These are phyloP conservation scores for Takakia lepidozioides DNA, from an alignment of 225 moss, liverwort and hornwort species.

Conservation along the genomic window DNA sequence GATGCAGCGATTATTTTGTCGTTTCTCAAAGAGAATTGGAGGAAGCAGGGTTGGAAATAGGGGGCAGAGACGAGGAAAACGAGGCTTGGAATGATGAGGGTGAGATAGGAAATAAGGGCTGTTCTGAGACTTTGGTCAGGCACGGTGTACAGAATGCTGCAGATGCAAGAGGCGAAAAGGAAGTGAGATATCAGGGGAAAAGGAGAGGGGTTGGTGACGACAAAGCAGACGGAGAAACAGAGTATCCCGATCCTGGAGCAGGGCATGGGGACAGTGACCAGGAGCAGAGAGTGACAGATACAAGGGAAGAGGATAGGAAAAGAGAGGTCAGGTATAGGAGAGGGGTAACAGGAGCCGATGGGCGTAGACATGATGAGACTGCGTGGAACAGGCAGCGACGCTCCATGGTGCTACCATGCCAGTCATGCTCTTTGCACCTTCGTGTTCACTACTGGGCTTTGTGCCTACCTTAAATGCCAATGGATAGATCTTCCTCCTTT, in stretches of 20 bases:
- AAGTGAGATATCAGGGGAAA: too few relatives aligned
- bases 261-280: constrained; percentile 1
- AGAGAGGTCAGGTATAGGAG: neutral
- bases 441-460: constrained; percentile 40
- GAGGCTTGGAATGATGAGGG: neutral
- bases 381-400: constrained; percentile 13
- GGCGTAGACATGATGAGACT: constrained; percentile 3
- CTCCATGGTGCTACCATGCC: constrained; percentile 61
- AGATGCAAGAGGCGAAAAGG: too few relatives aligned
- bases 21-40: constrained; percentile 44
- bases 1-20: constrained; percentile 68
- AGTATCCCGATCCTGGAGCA: constrained; percentile 4
- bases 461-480: constrained; percentile 3
- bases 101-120: too few relatives aligned
- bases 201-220: too few relatives aligned
- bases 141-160: too few relatives aligned
- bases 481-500: too few relatives aligned
- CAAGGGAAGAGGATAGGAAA: neutral
- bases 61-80: neutral
- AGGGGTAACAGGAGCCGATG: constrained; percentile 4
- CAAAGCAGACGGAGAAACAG: too few relatives aligned
- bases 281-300: neutral
- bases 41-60: constrained; percentile 15
- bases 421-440: constrained; percentile 71
- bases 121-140: too few relatives aligned